These are phyloP conservation scores for Phytophthora europaea DNA, from an alignment of 352 stramenopile genomes.

Conservation along the genomic window DNA sequence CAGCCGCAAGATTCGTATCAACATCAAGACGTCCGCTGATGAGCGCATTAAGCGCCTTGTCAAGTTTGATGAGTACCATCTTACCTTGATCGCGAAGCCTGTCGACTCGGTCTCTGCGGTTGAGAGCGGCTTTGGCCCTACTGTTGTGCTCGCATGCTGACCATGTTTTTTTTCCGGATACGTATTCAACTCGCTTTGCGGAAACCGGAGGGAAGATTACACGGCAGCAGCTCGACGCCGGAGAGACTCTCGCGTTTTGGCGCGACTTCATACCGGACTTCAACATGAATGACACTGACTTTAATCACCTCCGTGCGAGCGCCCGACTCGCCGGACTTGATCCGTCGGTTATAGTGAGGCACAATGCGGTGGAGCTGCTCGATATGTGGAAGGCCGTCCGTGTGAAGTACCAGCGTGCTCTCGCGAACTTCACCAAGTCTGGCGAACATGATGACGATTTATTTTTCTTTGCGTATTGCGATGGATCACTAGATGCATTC, in stretches of 20 bases:
- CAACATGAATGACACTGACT: conserved; percentile 9
- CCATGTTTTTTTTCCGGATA: conserved; percentile 8
- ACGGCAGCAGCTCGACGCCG: conserved; percentile 10
- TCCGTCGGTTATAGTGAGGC: neutral
- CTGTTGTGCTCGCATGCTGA: neutral
- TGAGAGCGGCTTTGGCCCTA: neutral
- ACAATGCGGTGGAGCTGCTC: neutral
- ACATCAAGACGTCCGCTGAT: neutral
- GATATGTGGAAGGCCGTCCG: neutral
- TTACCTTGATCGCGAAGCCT: neutral
- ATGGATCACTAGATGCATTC: conserved; percentile 5
- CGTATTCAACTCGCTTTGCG: neutral
- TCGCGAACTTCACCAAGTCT: conserved; percentile 6
- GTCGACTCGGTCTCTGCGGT: neutral
- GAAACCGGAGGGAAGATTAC: neutral
- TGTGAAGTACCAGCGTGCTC: neutral
- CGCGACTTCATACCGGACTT: neutral
- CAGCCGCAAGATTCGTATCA: neutral
- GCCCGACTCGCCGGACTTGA: neutral
- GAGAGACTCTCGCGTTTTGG: conserved; percentile 13
- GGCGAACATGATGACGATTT: conserved; percentile 7
- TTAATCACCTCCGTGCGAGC: neutral
- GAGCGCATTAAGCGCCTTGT: neutral
- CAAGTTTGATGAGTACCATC: neutral
- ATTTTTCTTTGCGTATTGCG: conserved; percentile 6